Base-by-base conservation (phyloP, 1,284 basidiomycete species). In the Marasmius tenuissimus region DNA sequence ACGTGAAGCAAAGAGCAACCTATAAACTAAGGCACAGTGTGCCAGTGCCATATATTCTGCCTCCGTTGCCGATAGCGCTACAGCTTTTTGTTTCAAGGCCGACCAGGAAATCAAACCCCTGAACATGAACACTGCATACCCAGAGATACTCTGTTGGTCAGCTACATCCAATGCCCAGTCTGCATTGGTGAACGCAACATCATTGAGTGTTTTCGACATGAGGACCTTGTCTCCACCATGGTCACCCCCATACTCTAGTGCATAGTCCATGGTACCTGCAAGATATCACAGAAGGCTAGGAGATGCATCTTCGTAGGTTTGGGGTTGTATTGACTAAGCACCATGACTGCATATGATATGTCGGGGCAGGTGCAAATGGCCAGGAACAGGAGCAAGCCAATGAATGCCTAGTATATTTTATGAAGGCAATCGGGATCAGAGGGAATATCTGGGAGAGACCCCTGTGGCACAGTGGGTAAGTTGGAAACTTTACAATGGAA, bases 121-220 rank as follows among this genome's bases (percentile, higher is more conserved):
- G 3, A 47, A 47, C 14, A 65, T 45, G 35, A 66, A 65, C 42
- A 66, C 62, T 1, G 54, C 58, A 47, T 61, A 68, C 10, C 66
- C 67, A 11, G 65, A 69, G 20, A 67, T 56, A 57, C 63, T 65
- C 1, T 49, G n/a, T 11, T 59, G 49, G 50, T 62, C 58, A 2
- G 27, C 16, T 12, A 27, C 37, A 47, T 64, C 61, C 11, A 62
- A 65, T 10, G 65, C 66, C 63, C 68, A 67, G 35, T 69, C 66
- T 0, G 62, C 62, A 61, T 66, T 59, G 10, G 62, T 51, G 33
- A 39, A 60, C n/a, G 45, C 60, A 3, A 45, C 56, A 45, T 57
- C 56, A 16, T 37, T 18, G 1, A 35, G 10, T 6, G 39, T 8
- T 7, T 6, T 12, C 14, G 8, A 16, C 3, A 22, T n/a, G 1